A percentile compares a stretch with the other conserved stretches of the same genome.
phyloP scores from a whole-genome alignment of 2,329 filamentous ascomycete genomes.

The Pseudogymnoascus pannorum region DNA sequence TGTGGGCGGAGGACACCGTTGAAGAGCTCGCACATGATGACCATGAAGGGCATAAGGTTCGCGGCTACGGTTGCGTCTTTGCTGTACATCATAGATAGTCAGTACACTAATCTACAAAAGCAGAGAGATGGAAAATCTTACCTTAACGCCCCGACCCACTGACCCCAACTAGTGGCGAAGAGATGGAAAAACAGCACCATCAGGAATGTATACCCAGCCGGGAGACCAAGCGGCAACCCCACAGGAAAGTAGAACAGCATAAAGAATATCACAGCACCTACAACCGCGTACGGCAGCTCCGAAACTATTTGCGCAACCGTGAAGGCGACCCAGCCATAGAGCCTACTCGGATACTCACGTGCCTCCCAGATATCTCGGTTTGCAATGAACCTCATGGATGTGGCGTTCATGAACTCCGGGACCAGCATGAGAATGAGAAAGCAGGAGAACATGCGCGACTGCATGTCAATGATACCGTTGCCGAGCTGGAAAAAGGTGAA shows the following conservation, averaged over 20 bases:
- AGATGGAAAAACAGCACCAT: constrained; percentile 59
- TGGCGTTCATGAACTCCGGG: constrained; percentile 49
- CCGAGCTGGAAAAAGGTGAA: constrained; percentile 56
- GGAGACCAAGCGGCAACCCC: constrained; percentile 43
- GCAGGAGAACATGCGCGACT: constrained; percentile 62
- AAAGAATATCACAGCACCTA: constrained; percentile 40
- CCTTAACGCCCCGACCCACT: constrained; percentile 35
- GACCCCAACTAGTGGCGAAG: constrained; percentile 9
- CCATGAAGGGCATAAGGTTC: constrained; percentile 9
- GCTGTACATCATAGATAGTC: not conserved
- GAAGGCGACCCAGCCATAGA: constrained; percentile 55
- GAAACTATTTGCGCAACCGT: constrained; percentile 44
- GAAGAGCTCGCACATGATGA: constrained; percentile 57
- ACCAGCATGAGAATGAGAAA: constrained; percentile 51
- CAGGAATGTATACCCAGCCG: constrained; percentile 72
- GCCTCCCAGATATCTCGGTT: constrained; percentile 51
- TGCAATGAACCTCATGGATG: constrained; percentile 51
- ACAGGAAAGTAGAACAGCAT: constrained; percentile 52
- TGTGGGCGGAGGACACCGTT: constrained; percentile 69
- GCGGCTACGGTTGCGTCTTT: not conserved
- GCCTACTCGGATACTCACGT: constrained; percentile 55
- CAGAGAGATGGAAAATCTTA: constrained; percentile 60
- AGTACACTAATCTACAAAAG: not conserved
- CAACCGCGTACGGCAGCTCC: constrained; percentile 38
- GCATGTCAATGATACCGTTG: constrained; percentile 41